Conservation (phyloP, 345 rosid species). For the Gossypium rotundifolium region DNA sequence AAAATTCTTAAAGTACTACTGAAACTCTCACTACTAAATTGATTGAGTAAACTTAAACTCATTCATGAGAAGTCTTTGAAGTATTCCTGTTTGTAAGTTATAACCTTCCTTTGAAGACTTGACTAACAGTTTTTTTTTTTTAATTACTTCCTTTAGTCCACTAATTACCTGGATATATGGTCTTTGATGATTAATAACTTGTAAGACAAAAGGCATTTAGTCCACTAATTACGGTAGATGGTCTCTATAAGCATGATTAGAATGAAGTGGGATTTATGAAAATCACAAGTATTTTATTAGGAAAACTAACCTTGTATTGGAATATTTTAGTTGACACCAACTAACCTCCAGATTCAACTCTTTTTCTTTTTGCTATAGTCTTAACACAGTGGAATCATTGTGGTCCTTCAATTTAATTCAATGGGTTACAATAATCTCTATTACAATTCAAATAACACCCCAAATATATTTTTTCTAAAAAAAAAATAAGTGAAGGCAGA, state of each 20-base stretch:
- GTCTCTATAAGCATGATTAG: background rate
- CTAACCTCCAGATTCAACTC: background rate
- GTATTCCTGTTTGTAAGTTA: too few relatives aligned
- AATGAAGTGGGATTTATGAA: background rate
- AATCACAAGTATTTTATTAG: background rate
- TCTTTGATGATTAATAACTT: background rate
- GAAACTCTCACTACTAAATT: too few relatives aligned
- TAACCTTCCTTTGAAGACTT: too few relatives aligned
- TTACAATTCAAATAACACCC: background rate
- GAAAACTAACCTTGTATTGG: background rate
- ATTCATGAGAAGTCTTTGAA: too few relatives aligned
- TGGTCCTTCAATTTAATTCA: background rate
- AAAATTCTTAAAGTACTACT: too few relatives aligned
- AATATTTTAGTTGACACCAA: background rate
- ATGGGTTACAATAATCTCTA: background rate
- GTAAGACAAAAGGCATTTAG: background rate
- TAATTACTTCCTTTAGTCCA: too few relatives aligned
- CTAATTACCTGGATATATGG: background rate
- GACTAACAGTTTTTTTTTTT: too few relatives aligned
- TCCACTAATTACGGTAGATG: constrained; percentile 1
- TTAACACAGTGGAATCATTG: too few relatives aligned
- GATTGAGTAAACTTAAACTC: too few relatives aligned
- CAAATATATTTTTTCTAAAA: too few relatives aligned
- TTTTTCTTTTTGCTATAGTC: background rate
- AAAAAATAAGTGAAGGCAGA: too few relatives aligned